Base-by-base conservation (phyloP, 352 stramenopile genomes). In the Phytophthora foliorum region DNA sequence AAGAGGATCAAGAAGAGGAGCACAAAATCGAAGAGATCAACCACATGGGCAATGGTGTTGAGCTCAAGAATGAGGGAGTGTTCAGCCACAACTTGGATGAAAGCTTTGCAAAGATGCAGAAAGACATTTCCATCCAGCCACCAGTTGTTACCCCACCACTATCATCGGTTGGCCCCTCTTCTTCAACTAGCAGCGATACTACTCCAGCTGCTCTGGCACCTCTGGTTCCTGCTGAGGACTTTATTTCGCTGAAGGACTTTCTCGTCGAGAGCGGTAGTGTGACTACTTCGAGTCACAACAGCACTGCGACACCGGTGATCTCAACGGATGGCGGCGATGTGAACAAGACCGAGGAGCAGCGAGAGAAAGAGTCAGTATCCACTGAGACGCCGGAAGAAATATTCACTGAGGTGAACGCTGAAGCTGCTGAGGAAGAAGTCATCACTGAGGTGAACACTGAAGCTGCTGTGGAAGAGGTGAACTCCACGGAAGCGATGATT, bases 201-300 rank as follows among this genome's bases (percentile, higher is more conserved):
- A 50, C 44, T 16, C 34, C 39, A 27, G 14, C 49, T 51, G 3
- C 25, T 1, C 32, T 49, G 24, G 14, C 46, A 39, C 21, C 48
- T 41, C 38, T 54, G 22, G 52, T 36, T 21, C 61, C 39, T 13
- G 58, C 51, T 49, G 72, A 55, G 5, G 77, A 83, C 56, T 81
- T 88, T 41, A 86, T 89, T 57, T 80, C 80, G 21, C 74, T 89
- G 2, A 82, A 84, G 25, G 75, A 87, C 58, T 89, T 84, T 54
- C 51, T 81, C 19, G 66, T 78, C 17, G 64, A 86, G 44, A 63
- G 56, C 16, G 76, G 78, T 17, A 77, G 55, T 53, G 57, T 81
- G 34, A 57, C 61, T 27, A 51, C 55, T 25, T 74, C 50, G 22
- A 86, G 71, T 50, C 6, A 62, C 22, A 69, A 67, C 36, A 84